Conservation (phyloP, 75 land plant genomes). For the Pinus tabuliformis region DNA sequence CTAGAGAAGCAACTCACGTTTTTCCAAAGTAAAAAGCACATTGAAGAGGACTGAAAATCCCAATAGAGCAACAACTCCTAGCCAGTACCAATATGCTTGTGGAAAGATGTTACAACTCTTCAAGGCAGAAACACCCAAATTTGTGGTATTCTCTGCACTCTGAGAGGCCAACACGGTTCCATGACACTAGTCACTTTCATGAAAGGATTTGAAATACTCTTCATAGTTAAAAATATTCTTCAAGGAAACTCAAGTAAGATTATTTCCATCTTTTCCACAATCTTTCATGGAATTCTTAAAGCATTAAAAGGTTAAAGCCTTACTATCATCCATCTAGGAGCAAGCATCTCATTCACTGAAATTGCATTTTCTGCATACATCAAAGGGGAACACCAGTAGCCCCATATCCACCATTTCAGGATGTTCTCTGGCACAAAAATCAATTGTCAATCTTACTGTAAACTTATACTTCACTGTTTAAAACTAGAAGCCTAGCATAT, state of each 20-base stretch:
- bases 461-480: neutral
- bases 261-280: neutral
- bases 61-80: constrained; percentile 64
- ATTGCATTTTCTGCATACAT: constrained; percentile 58
- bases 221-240: neutral
- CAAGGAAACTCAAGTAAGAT: neutral
- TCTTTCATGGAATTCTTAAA: neutral
- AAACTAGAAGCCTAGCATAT: neutral
- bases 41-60: constrained; percentile 76
- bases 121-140: constrained; percentile 52
- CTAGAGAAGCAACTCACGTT: constrained; percentile 42
- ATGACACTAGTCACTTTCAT: neutral
- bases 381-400: constrained; percentile 75
- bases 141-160: constrained; percentile 30
- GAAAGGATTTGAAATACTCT: neutral
- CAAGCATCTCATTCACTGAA: constrained; percentile 54
- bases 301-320: neutral
- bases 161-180: constrained; percentile 17
- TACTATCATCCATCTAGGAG: constrained; percentile 57
- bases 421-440: constrained; percentile 32
- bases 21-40: constrained; percentile 66
- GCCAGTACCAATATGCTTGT: constrained; percentile 72
- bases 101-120: constrained; percentile 31
- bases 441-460: neutral
- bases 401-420: constrained; percentile 78